Evolutionary conservation across 352 stramenopile genomes (phyloP), one percentile per base, ranked within the genome.

Genomic region (Aphanomyces euteiches): DNA sequence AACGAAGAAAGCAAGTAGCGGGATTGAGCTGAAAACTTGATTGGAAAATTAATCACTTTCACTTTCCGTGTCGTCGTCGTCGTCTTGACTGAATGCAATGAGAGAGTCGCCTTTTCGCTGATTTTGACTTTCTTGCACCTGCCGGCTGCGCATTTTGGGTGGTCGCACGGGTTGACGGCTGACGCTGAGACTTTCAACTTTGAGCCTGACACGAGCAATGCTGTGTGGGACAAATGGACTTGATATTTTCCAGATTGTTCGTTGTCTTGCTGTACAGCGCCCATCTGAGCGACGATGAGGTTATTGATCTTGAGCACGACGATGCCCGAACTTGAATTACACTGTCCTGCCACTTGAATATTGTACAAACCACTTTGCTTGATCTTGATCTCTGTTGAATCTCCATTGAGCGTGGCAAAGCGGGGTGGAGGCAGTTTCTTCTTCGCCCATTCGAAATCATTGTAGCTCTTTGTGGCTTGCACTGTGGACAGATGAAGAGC

Each of bases 301-400:
- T 39, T 37, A 37, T 61, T 37, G 19, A 61, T 37, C 12, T 12
- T 13, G 7, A 61, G 1, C 15, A 13, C 54, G 54, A 61, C 28
- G 17, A 17, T 7, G 54, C 54, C 7, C 1, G 13, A 17, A 3
- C n/a, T 43, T 37, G 54, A 40, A 37, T 19, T 12, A 17, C 54
- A 61, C 5, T 28, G 28, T 1, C 54, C 54, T 10, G 54, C 1
- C 5, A 61, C 54, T 61, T 61, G 54, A 40, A 61, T 61, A 15
- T 43, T 28, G 54, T 61, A 61, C 54, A 61, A 40, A 7, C 54
- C 54, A 61, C 54, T 61, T 28, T 37, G 54, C 54, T 61, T 7
- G 28, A 61, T 10, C 54, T 28, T 61, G 28, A 61, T 7, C 6
- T 28, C 37, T 7, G 54, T 40, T 28, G 19, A 39, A 17, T 61